Evolutionary conservation across 768 basidiomycete species (phyloP), one percentile per base, ranked within the genome.

Genomic region (Grammothele lineata): DNA sequence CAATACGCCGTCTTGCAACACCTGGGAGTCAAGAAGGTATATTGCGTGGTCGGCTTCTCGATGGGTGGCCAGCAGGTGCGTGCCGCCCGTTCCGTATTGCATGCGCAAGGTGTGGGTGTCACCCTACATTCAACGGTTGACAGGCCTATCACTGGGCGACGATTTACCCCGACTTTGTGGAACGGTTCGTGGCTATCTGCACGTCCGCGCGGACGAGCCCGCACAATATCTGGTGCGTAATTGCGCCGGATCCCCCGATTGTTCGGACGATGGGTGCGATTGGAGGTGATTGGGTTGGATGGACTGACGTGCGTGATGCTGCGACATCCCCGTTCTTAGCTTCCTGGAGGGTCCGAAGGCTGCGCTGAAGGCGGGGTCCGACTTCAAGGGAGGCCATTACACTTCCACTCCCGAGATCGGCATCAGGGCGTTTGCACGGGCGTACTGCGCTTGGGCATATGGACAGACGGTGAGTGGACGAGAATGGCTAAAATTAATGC

Each of bases 321-420:
- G 11, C 10, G 15, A 21, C 41, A 17, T 26, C 36, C 15, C 10
- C 27, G 27, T 7, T 30, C 11, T 9, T 54, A 79, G 78, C 58
- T 78, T 79, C 61, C 60, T 80, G 26, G 78, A 80, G 65, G 77
- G 78, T 1, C 75, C 75, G 8, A 79, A 76, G 56, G 67, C 75
- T 19, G 75, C 78, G 3, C 62, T 80, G 50, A 50, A 68, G 1
- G 71, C 74, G 17, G 77, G 76, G 23, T 72, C 72, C 53, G 77
- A 79, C 52, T 80, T 77, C 54, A 61, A 75, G 5, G 57, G 67
- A 34, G 77, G 77, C 0, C 77, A 78, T 54, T 80, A 78, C 51
- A 74, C 58, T 39, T 50, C 62, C 15, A 53, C 61, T 6, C 75
- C 77, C 4, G 66, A 75, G 51, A 63, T 63, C 23, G 75, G 75